Percentiles rank a stretch among this genome's conserved stretches.
These are phyloP conservation scores for Oenanthe javanica DNA, from an alignment of 140 eudicot genomes.

Conservation along the genomic window DNA sequence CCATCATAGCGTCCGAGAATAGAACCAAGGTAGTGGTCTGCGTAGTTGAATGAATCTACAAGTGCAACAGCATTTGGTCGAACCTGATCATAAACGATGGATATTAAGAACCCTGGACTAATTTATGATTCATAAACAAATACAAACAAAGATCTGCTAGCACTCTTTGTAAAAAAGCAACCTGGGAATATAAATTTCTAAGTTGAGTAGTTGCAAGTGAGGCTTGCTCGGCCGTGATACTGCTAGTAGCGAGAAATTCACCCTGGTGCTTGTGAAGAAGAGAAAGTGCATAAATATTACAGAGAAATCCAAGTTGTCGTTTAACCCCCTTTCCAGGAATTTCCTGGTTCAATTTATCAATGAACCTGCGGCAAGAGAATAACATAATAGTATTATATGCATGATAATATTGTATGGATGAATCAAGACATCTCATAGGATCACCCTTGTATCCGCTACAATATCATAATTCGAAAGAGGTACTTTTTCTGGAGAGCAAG, in stretches of 20 bases:
- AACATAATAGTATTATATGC: not conserved
- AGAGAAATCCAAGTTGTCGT: slow-evolving; percentile 49
- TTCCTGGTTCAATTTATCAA: slow-evolving; percentile 61
- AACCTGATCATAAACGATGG: slow-evolving; percentile 20
- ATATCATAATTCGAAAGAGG: not conserved
- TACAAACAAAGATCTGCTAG: not conserved
- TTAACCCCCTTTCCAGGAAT: slow-evolving; percentile 76
- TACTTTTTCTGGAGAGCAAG: not conserved
- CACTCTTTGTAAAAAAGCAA: slow-evolving; percentile 1
- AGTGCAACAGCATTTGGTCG: slow-evolving; percentile 91
- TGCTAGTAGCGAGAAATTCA: slow-evolving; percentile 70
- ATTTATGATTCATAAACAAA: not conserved
- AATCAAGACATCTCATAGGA: too few relatives aligned
- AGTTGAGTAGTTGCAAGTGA: slow-evolving; percentile 84
- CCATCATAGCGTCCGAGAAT: slow-evolving; percentile 90
- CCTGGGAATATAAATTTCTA: slow-evolving; percentile 78
- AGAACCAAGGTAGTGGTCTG: slow-evolving; percentile 94
- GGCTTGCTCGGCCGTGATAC: slow-evolving; percentile 75
- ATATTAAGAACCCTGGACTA: not conserved
- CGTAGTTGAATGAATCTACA: slow-evolving; percentile 86
- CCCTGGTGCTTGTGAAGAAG: slow-evolving; percentile 86
- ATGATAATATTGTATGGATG: not conserved
- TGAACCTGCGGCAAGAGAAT: slow-evolving; percentile 23
- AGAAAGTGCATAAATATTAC: slow-evolving; percentile 63
- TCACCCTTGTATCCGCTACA: not conserved